phyloP scores from a whole-genome alignment of 257 asterid species.

The Ilex asprella region DNA sequence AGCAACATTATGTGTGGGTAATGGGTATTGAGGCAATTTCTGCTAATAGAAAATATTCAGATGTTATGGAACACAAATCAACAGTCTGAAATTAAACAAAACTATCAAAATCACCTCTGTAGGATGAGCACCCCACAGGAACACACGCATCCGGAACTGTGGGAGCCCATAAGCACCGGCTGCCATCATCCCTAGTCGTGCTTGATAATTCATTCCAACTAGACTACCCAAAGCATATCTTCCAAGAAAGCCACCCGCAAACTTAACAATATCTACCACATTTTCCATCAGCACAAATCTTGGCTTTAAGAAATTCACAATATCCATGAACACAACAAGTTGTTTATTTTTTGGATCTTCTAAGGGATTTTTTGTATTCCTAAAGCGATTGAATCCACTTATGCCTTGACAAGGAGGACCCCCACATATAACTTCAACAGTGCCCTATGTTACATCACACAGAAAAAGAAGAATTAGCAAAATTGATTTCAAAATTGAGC shows the following conservation, averaged over 20 bases:
- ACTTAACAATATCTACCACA: conserved; percentile 67
- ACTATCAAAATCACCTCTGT: conserved; percentile 40
- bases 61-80: background rate
- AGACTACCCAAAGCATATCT: conserved; percentile 70
- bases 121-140: conserved; percentile 78
- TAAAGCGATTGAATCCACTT: conserved; percentile 72
- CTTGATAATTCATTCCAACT: conserved; percentile 59
- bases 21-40: conserved; percentile 71
- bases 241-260: conserved; percentile 58
- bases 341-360: conserved; percentile 60
- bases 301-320: conserved; percentile 51
- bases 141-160: conserved; percentile 71
- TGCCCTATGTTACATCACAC: conserved; percentile 36
- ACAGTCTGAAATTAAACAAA: background rate
- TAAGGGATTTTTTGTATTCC: conserved; percentile 45
- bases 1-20: conserved; percentile 69
- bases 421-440: conserved; percentile 79
- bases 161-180: conserved; percentile 92
- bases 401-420: conserved; percentile 98
- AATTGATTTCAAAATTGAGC: background rate
- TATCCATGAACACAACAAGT: conserved; percentile 57
- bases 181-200: conserved; percentile 75
- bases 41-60: conserved; percentile 9
- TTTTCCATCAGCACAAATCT: conserved; percentile 79
- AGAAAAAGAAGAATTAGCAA: background rate